Base-by-base conservation (phyloP, 2,329 filamentous ascomycete genomes). In the Sporothrix curviconia region DNA sequence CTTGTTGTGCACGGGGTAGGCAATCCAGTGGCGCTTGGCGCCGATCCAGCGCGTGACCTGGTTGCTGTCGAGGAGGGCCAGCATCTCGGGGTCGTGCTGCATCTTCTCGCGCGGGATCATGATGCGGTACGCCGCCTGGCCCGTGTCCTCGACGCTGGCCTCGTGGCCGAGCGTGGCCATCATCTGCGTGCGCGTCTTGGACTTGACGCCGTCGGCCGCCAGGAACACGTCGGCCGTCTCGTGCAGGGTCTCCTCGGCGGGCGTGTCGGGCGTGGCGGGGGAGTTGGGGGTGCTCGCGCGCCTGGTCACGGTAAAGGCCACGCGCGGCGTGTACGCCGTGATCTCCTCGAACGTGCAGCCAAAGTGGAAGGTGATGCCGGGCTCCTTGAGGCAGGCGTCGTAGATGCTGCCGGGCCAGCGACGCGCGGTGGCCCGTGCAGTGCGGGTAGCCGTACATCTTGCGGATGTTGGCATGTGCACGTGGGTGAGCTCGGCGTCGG, bases 91-190 rank as follows among this genome's bases (percentile, higher is more conserved):
- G 64, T 91, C 86, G 19, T 79, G 63, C 55, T 77, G 61, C 80
- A 92, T 87, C 59, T 86, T 76, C 28, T 82, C 78, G 11, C 87
- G 81, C 1, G 79, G 81, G 15, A 92, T 77, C 81, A 92, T 86
- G 69, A 92, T 88, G 12, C 88, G 81, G 73, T 92, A 92, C 3
- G 87, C 87, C 0, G 89, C 88, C 71, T 91, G 86, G 3, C 86
- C 83, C 0, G 87, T 90, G 60, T 89, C 85, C 59, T 83, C 76
- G 62, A 85, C 80, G 56, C 81, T 74, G 34, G 78, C 79, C 7
- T 72, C 69, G 60, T 77, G 72, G 40, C 77, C 76, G 1, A 83
- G 70, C 46, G 75, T 71, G 32, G 75, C 70, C 3, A 88, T 77
- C 67, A 89, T 77, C 39, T 78, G 72, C 8, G 75, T 71, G 34